A percentile compares a stretch with the other conserved stretches of the same genome.
Conservation (phyloP, 2,329 filamentous ascomycete species). For the Myriosclerotinia curreyana region DNA sequence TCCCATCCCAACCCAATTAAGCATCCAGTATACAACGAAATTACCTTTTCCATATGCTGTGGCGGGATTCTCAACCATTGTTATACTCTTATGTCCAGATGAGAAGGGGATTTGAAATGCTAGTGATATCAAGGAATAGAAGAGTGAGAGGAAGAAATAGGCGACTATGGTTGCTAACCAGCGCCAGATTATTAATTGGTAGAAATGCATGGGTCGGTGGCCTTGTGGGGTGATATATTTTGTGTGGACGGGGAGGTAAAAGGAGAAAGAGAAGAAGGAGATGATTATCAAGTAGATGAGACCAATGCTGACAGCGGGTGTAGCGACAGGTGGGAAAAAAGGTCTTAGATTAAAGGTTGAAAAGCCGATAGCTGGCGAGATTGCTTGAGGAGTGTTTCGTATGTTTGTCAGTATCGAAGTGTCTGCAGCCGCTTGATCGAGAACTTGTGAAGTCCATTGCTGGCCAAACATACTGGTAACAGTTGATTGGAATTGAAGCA, state of each 20-base stretch:
- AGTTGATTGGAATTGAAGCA: conserved; percentile 10
- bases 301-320: conserved; percentile 59
- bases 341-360: conserved; percentile 56
- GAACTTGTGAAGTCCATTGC: conserved; percentile 25
- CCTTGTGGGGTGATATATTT: conserved; percentile 54
- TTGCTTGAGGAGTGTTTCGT: conserved; percentile 49
- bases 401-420: conserved; percentile 44
- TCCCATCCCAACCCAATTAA: conserved; percentile 62
- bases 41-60: conserved; percentile 55
- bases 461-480: conserved; percentile 6
- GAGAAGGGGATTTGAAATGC: conserved; percentile 62
- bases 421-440: conserved; percentile 34
- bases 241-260: conserved; percentile 62
- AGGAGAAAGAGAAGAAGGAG: conserved; percentile 63
- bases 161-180: conserved; percentile 53
- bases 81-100: conserved; percentile 47
- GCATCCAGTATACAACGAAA: conserved; percentile 61
- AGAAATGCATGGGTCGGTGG: conserved; percentile 56
- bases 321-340: conserved; percentile 53
- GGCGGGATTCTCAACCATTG: conserved; percentile 46
- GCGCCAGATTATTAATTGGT: conserved; percentile 57
- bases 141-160: conserved; percentile 60
- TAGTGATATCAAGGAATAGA: conserved; percentile 61
- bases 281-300: conserved; percentile 64
- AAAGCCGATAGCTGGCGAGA: conserved; percentile 56